phyloP scores from a whole-genome alignment of 1,284 basidiomycete species.

The Apiotrichum montevideense region DNA sequence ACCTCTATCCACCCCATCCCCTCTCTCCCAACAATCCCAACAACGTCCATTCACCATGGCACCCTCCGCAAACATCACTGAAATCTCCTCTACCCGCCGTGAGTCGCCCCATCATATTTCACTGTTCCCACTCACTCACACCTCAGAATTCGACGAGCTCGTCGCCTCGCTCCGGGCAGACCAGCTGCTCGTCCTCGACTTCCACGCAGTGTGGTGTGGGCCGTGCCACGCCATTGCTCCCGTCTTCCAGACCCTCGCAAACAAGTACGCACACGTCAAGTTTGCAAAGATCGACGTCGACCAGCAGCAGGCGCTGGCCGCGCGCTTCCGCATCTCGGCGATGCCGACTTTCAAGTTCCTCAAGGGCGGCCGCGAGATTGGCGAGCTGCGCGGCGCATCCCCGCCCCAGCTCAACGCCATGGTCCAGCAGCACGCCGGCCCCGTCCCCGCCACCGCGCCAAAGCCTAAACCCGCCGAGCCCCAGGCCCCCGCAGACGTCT shows the following conservation, averaged over 20 bases:
- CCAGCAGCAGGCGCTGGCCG: conserved; percentile 41
- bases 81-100: conserved; percentile 5
- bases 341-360: conserved; percentile 52
- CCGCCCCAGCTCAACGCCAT: conserved; percentile 39
- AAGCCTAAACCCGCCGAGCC: background rate
- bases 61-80: background rate
- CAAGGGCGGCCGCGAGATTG: conserved; percentile 45
- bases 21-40: background rate
- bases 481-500: conserved; percentile 21
- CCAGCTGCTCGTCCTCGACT: conserved; percentile 40
- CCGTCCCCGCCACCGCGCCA: conserved; percentile 8
- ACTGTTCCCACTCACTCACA: background rate
- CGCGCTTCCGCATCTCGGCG: conserved; percentile 45
- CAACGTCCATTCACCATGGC: background rate
- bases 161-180: conserved; percentile 24
- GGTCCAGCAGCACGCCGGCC: conserved; percentile 40
- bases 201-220: conserved; percentile 43
- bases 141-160: conserved; percentile 38
- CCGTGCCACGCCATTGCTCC: conserved; percentile 47
- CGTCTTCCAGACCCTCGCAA: conserved; percentile 35
- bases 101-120: background rate
- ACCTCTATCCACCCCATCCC: background rate
- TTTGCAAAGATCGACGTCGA: conserved; percentile 49
- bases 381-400: conserved; percentile 43
- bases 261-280: conserved; percentile 16